Evolutionary conservation across 148 eudicot species (phyloP), one percentile per base, ranked within the genome.

Genomic region (Chenopodium album): DNA sequence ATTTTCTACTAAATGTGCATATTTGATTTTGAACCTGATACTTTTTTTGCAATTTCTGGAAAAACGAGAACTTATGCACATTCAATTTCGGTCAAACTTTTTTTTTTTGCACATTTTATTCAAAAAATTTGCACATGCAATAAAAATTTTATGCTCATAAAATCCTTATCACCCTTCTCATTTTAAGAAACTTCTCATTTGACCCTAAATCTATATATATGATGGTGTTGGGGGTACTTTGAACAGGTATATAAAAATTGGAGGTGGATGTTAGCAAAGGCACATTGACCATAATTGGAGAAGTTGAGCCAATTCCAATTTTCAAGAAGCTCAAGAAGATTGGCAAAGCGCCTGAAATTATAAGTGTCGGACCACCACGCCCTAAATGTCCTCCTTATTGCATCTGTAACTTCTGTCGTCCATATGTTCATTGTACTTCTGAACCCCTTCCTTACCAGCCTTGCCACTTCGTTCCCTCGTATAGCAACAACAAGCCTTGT

Each of bases 261-360:
- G 77, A 69, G 7, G 48, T 78, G 62, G 85, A 83, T 75, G 26
- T 50, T 12, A 73, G 31, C 31, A 83, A 65, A 50, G 76, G 71
- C 48, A 83, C 81, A 28, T 13, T 83, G 26, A 83, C 81, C 46
- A 74, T 78, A 67, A 47, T 78, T 13, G 85, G 85, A 47, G 76
- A 22, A 12, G 81, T 83, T 41, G 85, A 83, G 73, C 85, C 85
- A 34, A 31, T 66, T 46, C 81, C 81, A 2, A 73, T 83, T 0
- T 83, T 71, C 81, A 83, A 78, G 71, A 76, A 69, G 52, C 70
- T 83, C 16, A 83, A 78, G 74, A 83, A 83, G 77, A 83, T 83
- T 31, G 77, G 71, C 52, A 63, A 60, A 52, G 28, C 48, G 11
- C 85, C 85, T 4, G 85, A 82, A 19, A 78, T 82, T 2, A 37